Evolutionary conservation across 768 basidiomycete genomes (phyloP).

Genomic region (Trametes elegans): DNA sequence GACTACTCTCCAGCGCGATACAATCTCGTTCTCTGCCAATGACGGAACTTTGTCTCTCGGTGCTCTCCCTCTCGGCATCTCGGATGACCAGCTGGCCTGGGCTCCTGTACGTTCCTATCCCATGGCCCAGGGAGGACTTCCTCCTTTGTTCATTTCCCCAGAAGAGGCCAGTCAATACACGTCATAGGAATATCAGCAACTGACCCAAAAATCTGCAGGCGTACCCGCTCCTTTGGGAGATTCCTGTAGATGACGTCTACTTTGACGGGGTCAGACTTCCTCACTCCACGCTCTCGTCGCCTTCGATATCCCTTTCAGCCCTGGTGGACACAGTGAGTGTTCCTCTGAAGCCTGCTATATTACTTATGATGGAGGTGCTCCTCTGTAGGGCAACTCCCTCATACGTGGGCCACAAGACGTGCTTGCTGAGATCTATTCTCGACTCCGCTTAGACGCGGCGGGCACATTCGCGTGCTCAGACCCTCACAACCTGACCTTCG

Average conservation of each 20-base stretch:
- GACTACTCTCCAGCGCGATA: conserved; percentile 68
- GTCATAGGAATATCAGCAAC: background rate
- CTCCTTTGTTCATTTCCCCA: conserved; percentile 53
- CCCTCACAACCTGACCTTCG: conserved; percentile 63
- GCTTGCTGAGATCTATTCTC: conserved; percentile 43
- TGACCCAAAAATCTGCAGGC: conserved; percentile 17
- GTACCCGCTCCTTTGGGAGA: conserved; percentile 54
- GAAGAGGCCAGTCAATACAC: conserved; percentile 44
- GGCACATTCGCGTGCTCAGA: conserved; percentile 53
- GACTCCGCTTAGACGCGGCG: conserved; percentile 34
- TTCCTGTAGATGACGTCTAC: conserved; percentile 67
- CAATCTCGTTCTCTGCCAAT: conserved; percentile 67
- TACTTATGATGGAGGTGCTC: background rate
- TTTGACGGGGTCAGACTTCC: conserved; percentile 64
- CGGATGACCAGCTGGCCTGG: conserved; percentile 58
- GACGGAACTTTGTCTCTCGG: conserved; percentile 66
- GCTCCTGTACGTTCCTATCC: conserved; percentile 58
- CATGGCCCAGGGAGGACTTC: conserved; percentile 48
- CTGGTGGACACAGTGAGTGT: conserved; percentile 64
- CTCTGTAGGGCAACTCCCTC: conserved; percentile 65
- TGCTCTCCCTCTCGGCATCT: conserved; percentile 52
- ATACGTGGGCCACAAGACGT: conserved; percentile 74
- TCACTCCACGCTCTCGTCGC: conserved; percentile 47
- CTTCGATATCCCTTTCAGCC: conserved; percentile 55
- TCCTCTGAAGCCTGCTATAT: background rate